These are phyloP conservation scores for Penicillium samsonianum DNA, from an alignment of 495 filamentous ascomycete genomes.

Conservation along the genomic window DNA sequence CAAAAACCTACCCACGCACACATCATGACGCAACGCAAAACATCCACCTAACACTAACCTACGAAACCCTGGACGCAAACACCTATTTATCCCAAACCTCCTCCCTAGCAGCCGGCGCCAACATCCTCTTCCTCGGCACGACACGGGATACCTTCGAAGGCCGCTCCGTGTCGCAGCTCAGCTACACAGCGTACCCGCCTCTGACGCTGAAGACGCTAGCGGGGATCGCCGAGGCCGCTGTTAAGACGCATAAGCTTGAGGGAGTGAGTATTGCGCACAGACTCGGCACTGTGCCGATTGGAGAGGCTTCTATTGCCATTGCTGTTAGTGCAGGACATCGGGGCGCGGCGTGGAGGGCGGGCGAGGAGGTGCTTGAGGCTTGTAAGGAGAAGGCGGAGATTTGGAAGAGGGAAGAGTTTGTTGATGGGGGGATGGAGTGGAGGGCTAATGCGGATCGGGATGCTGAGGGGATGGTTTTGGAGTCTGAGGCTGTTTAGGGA, in stretches of 20 bases:
- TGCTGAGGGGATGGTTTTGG: constrained; percentile 40
- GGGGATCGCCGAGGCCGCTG: constrained; percentile 62
- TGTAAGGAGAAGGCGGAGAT: constrained; percentile 87
- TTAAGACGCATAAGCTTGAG: constrained; percentile 59
- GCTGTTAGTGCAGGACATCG: constrained; percentile 84
- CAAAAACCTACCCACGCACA: constrained; percentile 45
- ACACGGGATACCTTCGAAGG: constrained; percentile 80
- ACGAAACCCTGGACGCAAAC: constrained; percentile 59
- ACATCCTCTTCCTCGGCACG: constrained; percentile 85
- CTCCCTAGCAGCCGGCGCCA: constrained; percentile 80
- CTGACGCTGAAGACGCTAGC: constrained; percentile 76
- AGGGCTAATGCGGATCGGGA: constrained; percentile 84
- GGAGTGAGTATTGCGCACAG: constrained; percentile 81
- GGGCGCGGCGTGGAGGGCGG: constrained; percentile 83
- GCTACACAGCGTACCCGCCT: constrained; percentile 79
- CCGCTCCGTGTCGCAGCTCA: constrained; percentile 72
- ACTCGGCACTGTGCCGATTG: constrained; percentile 81
- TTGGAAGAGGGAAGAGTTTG: constrained; percentile 96
- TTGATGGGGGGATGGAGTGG: constrained; percentile 78
- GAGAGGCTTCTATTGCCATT: constrained; percentile 90
- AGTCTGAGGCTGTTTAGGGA: background rate
- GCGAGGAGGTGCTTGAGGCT: constrained; percentile 85
- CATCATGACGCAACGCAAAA: constrained; percentile 28
- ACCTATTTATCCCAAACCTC: constrained; percentile 65
- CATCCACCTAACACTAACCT: constrained; percentile 56